Percentiles rank a stretch among this genome's conserved stretches.
phyloP scores from a whole-genome alignment of 1,284 basidiomycete species.

The Puccinia polysora region DNA sequence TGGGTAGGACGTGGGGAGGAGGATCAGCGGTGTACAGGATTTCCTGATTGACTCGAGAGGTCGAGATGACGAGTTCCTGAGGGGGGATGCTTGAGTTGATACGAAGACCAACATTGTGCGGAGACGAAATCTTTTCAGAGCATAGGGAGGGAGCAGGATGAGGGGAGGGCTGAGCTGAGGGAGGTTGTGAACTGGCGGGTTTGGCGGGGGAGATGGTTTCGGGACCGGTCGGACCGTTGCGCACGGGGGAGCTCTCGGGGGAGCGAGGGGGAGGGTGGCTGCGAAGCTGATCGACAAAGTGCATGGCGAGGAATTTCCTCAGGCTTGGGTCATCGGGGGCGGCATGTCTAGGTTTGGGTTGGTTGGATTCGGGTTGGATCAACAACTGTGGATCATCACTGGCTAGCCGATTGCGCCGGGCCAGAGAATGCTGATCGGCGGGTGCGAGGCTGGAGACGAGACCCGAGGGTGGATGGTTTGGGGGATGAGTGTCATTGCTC shows the following conservation, averaged over 20 bases:
- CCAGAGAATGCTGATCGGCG: too few relatives aligned
- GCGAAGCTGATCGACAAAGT: not conserved
- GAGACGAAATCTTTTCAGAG: not conserved
- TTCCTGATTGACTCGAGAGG: slow-evolving; percentile 2
- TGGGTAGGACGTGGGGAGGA: slow-evolving; percentile 11
- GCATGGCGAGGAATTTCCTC: not conserved
- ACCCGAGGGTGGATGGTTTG: not conserved
- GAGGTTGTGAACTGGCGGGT: not conserved
- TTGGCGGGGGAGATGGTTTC: not conserved
- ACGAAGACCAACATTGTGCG: not conserved
- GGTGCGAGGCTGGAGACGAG: not conserved
- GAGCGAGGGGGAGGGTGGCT: too few relatives aligned
- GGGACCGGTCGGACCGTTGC: not conserved
- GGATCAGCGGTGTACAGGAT: slow-evolving; percentile 17
- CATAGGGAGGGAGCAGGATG: not conserved
- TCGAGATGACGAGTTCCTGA: slow-evolving; percentile 16
- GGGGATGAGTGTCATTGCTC: not conserved
- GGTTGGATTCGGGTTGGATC: too few relatives aligned
- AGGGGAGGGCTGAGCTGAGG: not conserved
- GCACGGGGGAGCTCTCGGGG: not conserved
- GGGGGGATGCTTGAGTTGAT: slow-evolving; percentile 30
- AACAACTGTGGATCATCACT: not conserved
- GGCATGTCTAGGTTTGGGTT: not conserved
- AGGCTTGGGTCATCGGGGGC: not conserved
- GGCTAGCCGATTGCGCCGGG: too few relatives aligned